Evolutionary conservation across 352 stramenopile species (phyloP), one percentile per base, ranked within the genome.

Genomic region (Blastocystis sp.): DNA sequence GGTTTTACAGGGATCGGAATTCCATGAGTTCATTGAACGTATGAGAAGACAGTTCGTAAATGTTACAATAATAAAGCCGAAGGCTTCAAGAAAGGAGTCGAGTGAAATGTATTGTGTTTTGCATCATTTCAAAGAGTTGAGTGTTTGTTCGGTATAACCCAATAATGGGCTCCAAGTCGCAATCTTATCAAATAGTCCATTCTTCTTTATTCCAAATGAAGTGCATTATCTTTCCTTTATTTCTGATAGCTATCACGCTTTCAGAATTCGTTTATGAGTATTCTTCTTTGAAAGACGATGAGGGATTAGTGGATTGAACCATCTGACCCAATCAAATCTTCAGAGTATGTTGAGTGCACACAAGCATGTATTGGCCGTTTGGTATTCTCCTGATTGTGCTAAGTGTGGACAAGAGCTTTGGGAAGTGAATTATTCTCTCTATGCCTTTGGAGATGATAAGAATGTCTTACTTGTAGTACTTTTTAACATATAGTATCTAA

Each of bases 81-180:
- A 80, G 24, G 69, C 69, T 4, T 80, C 69, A 21, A 21, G 42
- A 39, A 80, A 80, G 19, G 16, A 80, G 24, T 80, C 69, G 0
- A 46, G 46, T 14, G 69, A 80, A 39, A 21, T 80, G 14, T 80
- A 80, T 80, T 80, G 69, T 35, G 6, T 80, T 49, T 61, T 80
- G 29, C 46, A 74, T 21, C 63, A 74, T 80, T 58, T 57, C 65
- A 2, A 16, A 21, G n/a, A n/a, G n/a, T 78, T 24, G 0, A 27
- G 27, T 78, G 66, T 78, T 78, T 78, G 27, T 58, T 75, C 42
- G 66, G n/a, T n/a, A n/a, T n/a, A n/a, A n/a, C n/a, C 29, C 29
- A 42, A 57, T 57, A 32, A 32, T 0, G 54, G 21, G n/a, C 21
- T n/a, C 39, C n/a, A 37, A 74, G 54, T 74, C 39, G 32, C 63